Evolutionary conservation across 2,329 filamentous ascomycete species (phyloP).

Genomic region (Cyanodermella asteris): DNA sequence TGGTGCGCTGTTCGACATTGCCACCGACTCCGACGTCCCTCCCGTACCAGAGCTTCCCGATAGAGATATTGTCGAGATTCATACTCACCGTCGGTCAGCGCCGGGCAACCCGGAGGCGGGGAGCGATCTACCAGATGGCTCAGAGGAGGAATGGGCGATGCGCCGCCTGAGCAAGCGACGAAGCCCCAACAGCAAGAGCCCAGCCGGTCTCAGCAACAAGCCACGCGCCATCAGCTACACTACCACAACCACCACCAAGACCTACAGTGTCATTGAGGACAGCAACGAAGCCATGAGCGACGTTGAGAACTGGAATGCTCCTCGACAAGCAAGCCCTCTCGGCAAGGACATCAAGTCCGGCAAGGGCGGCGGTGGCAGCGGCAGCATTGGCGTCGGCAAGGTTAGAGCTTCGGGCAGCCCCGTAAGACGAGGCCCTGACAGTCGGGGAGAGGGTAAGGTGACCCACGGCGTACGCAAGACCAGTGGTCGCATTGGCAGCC

Average conservation of each 20-base stretch:
- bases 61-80: slow-evolving; percentile 36
- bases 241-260: slow-evolving; percentile 44
- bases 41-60: slow-evolving; percentile 21
- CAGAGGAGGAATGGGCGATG: slow-evolving; percentile 67
- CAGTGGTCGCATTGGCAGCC: slow-evolving; percentile 24
- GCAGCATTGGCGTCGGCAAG: slow-evolving; percentile 13
- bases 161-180: slow-evolving; percentile 48
- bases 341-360: slow-evolving; percentile 32
- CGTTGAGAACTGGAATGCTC: slow-evolving; percentile 38
- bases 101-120: too few species aligned
- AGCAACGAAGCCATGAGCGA: slow-evolving; percentile 34
- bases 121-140: too few species aligned
- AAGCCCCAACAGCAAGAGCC: slow-evolving; percentile 42
- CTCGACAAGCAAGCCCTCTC: slow-evolving; percentile 11
- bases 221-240: slow-evolving; percentile 53
- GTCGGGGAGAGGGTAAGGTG: slow-evolving; percentile 11
- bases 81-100: slow-evolving; percentile 34
- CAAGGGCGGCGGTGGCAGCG: slow-evolving; percentile 28
- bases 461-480: slow-evolving; percentile 19
- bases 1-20: too few species aligned
- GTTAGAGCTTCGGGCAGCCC: slow-evolving; percentile 4
- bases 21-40: slow-evolving; percentile 19
- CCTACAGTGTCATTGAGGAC: slow-evolving; percentile 36
- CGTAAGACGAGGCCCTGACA: slow-evolving; percentile 10
- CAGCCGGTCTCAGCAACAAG: slow-evolving; percentile 38